Evolutionary conservation across 2,329 filamentous ascomycete species (phyloP), one percentile per base, ranked within the genome.

Genomic region (Cytospora piceicola): DNA sequence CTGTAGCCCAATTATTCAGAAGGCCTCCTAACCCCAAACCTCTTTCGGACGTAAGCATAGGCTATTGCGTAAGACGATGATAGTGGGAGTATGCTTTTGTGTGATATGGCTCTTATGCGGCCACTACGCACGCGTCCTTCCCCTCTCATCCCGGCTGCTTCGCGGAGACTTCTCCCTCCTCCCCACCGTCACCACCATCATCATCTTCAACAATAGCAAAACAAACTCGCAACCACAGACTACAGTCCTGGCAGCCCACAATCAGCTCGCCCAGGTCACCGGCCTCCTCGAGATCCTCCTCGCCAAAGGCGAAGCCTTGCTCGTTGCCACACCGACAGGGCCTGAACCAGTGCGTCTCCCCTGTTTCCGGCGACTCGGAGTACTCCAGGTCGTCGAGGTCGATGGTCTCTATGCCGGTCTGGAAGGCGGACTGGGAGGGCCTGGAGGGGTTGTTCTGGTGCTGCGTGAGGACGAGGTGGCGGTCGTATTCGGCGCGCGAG

Each of bases 211-310:
- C 75, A 17, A 88, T 80, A 11, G 84, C 85, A 78, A 90, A 90
- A 59, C 87, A 81, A 46, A 90, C 86, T 64, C 83, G 82, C 60
- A 90, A 74, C 87, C 87, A 90, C 55, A 90, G 77, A 72, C 88
- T 90, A 70, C 88, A 90, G 71, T 89, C 88, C 64, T 81, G 79
- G 71, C 88, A 90, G 14, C 85, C 88, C 51, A 90, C 87, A 74
- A 89, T 80, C 56, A 90, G 75, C 72, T 88, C 85, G 11, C 87
- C 84, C 68, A 84, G 79, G 59, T 85, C 83, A 55, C 80, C 81
- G 49, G 82, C 84, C 72, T 84, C 85, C 69, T 87, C 84, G 58
- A 90, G 77, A 72, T 90, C 86, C 11, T 74, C 75, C 75, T 90
- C 88, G 20, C 75, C 77, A 68, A 90, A 83, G 32, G 82, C 74